Conservation (phyloP, 768 basidiomycete genomes). For the Cyclocybe cylindracea region DNA sequence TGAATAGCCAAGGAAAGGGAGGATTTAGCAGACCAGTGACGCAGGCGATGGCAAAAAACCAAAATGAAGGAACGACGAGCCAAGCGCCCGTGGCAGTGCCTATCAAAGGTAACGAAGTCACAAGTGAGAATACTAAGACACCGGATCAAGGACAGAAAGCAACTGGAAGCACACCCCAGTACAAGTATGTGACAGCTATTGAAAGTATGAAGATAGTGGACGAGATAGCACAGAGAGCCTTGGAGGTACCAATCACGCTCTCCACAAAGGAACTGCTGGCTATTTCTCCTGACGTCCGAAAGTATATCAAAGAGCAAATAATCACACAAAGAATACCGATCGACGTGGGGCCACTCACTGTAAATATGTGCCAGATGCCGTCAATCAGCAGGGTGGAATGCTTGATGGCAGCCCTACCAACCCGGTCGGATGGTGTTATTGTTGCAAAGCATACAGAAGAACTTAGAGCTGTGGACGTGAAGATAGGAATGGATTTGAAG, state of each 20-base stretch:
- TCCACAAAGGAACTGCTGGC: constrained; percentile 15
- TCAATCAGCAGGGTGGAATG: not conserved
- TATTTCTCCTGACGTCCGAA: constrained; percentile 13
- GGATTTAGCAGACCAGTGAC: constrained; percentile 1
- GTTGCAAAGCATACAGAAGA: constrained; percentile 13
- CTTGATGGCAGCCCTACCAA: not conserved
- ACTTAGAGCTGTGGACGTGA: constrained; percentile 11
- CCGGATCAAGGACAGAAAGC: too few species aligned
- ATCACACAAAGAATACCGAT: constrained; percentile 4
- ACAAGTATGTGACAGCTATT: constrained; percentile 8
- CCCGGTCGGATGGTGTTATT: not conserved
- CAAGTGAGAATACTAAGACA: not conserved
- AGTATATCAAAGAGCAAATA: constrained; percentile 11
- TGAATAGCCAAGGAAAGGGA: not conserved
- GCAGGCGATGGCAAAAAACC: not conserved
- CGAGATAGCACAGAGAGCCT: constrained; percentile 1
- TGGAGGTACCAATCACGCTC: constrained; percentile 14
- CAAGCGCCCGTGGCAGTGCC: too few species aligned
- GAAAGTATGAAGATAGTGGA: constrained; percentile 10
- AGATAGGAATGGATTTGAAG: constrained; percentile 7
- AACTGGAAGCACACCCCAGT: constrained; percentile 8
- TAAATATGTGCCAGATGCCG: not conserved
- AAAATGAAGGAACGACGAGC: not conserved
- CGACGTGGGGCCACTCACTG: too few species aligned
- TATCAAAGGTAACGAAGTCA: not conserved